These are phyloP conservation scores for Fragilariopsis cylindrus DNA, from an alignment of 108 stramenopile species.

Conservation along the genomic window DNA sequence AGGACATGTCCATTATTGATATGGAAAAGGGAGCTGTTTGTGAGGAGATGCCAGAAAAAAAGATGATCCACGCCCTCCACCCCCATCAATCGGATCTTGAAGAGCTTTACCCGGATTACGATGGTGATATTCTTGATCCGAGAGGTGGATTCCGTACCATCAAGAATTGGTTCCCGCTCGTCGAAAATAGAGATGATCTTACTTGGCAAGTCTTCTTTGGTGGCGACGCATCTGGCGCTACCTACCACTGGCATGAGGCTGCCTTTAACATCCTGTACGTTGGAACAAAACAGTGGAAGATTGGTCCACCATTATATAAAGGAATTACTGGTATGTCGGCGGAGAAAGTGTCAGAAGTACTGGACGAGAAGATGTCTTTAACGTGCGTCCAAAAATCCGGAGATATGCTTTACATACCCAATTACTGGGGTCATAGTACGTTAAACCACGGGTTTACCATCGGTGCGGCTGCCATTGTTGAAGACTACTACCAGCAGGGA, in stretches of 20 bases:
- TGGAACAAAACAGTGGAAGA: slow-evolving; percentile 26
- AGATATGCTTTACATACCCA: slow-evolving; percentile 28
- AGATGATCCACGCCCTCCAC: slow-evolving; percentile 27
- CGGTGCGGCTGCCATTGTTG: slow-evolving; percentile 23
- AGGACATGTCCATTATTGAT: slow-evolving; percentile 5
- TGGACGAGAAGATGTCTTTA: slow-evolving; percentile 17
- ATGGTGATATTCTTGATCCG: slow-evolving; percentile 11
- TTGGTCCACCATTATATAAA: slow-evolving; percentile 19
- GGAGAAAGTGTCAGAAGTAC: neutral
- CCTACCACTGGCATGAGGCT: slow-evolving; percentile 27
- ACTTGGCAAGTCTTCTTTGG: slow-evolving; percentile 32
- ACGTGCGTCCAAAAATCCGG: slow-evolving; percentile 22
- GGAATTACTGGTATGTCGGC: slow-evolving; percentile 25
- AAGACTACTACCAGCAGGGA: neutral
- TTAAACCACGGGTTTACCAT: slow-evolving; percentile 32
- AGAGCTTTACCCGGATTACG: slow-evolving; percentile 5
- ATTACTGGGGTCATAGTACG: slow-evolving; percentile 33
- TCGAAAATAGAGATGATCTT: neutral
- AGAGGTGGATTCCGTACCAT: slow-evolving; percentile 8
- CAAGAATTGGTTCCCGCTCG: neutral
- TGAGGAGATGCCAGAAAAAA: slow-evolving; percentile 21
- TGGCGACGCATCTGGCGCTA: slow-evolving; percentile 28
- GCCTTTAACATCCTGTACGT: slow-evolving; percentile 31
- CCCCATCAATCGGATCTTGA: slow-evolving; percentile 2
- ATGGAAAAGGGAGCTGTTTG: slow-evolving; percentile 16